Conservation (phyloP, 345 rosid genomes). For the Eucalyptus caleyi region DNA sequence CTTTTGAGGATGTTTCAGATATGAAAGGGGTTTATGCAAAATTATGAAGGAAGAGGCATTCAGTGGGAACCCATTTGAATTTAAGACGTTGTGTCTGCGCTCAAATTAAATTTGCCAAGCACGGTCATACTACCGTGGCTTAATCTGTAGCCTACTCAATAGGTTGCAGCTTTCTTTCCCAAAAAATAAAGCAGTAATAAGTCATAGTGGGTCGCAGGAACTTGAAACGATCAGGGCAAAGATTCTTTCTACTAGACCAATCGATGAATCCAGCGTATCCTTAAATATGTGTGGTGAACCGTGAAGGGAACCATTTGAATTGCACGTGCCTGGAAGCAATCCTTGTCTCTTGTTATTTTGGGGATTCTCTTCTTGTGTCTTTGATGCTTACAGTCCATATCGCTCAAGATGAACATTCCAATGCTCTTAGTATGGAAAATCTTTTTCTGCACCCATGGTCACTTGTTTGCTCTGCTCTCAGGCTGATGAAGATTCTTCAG, state of each 20-base stretch:
- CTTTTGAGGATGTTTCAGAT: not conserved
- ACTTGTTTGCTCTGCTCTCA: not conserved
- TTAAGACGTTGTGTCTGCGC: not conserved
- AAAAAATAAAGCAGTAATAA: not conserved
- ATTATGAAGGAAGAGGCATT: not conserved
- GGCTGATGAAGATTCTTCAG: conserved; percentile 48
- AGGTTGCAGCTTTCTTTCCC: not conserved
- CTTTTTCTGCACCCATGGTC: not conserved
- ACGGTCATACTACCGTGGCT: not conserved
- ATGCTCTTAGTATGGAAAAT: not conserved
- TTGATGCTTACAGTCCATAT: not conserved
- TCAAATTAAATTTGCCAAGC: not conserved
- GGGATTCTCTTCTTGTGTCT: not conserved
- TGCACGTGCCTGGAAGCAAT: not conserved
- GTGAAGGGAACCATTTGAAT: not conserved
- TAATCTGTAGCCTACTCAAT: not conserved
- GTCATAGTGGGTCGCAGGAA: not conserved
- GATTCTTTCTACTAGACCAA: not conserved
- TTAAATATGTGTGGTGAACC: not conserved
- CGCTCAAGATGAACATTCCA: not conserved
- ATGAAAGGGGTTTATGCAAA: not conserved
- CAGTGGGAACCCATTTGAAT: not conserved
- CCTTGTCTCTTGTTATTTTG: not conserved
- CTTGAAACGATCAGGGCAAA: not conserved
- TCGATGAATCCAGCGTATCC: not conserved